phyloP scores from a whole-genome alignment of 2,329 filamentous ascomycete species.

The Albophoma yamanashiensis region DNA sequence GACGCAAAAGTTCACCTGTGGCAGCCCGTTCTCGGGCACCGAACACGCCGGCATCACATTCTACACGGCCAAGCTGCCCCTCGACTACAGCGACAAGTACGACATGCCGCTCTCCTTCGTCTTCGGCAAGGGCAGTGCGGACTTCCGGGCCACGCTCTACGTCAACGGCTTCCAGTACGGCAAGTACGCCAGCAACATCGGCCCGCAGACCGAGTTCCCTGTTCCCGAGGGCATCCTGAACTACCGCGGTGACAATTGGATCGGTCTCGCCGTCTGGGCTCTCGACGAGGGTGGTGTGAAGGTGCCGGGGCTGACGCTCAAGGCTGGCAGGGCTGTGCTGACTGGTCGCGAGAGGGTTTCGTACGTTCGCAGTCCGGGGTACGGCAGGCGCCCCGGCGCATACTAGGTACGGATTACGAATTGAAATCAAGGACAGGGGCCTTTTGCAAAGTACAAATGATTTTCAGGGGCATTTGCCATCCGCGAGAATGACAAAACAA shows the following conservation, averaged over 20 bases:
- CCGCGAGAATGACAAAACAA: too few species aligned
- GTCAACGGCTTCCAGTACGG: constrained; percentile 69
- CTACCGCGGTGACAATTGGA: constrained; percentile 58
- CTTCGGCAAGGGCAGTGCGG: constrained; percentile 34
- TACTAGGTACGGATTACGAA: constrained; percentile 26
- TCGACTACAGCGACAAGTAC: constrained; percentile 44
- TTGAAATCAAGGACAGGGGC: too few species aligned
- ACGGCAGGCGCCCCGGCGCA: constrained; percentile 32
- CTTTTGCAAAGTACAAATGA: too few species aligned
- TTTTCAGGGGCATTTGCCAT: too few species aligned
- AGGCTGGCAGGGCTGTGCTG: constrained; percentile 35
- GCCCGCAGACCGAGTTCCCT: constrained; percentile 60
- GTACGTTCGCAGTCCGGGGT: constrained; percentile 33
- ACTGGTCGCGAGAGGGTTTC: constrained; percentile 36
- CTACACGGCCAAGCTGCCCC: constrained; percentile 43
- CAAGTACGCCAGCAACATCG: constrained; percentile 54
- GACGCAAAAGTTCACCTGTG: constrained; percentile 28
- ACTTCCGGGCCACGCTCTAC: constrained; percentile 54
- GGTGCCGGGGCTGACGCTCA: constrained; percentile 41
- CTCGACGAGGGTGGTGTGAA: constrained; percentile 45
- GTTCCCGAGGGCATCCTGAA: constrained; percentile 65
- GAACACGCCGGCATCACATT: constrained; percentile 42
- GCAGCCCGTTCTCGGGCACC: constrained; percentile 32
- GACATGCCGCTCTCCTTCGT: constrained; percentile 52
- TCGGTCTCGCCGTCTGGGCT: constrained; percentile 61